Base-by-base conservation (phyloP, 228 moss, liverwort and hornwort species). In the Sphagnum fallax region DNA sequence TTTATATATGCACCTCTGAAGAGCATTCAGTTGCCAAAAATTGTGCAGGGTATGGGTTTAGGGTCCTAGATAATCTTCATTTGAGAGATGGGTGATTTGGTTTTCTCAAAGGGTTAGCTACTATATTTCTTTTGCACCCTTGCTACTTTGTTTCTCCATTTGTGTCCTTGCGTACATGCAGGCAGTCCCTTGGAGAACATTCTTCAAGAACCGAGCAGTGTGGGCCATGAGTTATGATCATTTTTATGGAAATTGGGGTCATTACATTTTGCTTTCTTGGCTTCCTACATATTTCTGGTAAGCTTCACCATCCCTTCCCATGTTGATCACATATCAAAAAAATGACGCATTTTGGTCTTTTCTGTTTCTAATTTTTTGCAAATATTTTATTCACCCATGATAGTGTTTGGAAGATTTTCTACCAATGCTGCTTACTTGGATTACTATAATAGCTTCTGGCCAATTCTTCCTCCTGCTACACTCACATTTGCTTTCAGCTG, bases 151-250 rank as follows among this genome's bases (percentile, higher is more conserved):
- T 32, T 32, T 32, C 32, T 32, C 32, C 32, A 32, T 32, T 32
- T 49, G 66, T 66, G 47, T 66, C 18, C 13, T 61, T 8, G 6
- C 5, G 5, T 48, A 16, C 15, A 48, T 63, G 72, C 83, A 98
- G 94, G 79, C 73, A 58, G 78, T 86, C 32, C 98, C 92, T 65
- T 98, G 98, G 94, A 79, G 52, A 74, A 87, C 89, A 6, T 93
- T 94, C 59, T 84, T 82, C 70, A 88, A 75, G 76, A 90, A 87
- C 65, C 88, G 94, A 74, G 84, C 87, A 71, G 84, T 98, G 60
- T 94, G 92, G 94, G 94, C 98, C 12, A 98, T 98, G 94, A 92
- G 88, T 61, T 98, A 98, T 73, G 94, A 91, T 70, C 98, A 98
- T 73, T 98, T 98, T 74, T 92, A 90, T 83, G 90, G 92, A 69